Base-by-base conservation (phyloP, 306 rosid species). In the Dalbergia oliveri region DNA sequence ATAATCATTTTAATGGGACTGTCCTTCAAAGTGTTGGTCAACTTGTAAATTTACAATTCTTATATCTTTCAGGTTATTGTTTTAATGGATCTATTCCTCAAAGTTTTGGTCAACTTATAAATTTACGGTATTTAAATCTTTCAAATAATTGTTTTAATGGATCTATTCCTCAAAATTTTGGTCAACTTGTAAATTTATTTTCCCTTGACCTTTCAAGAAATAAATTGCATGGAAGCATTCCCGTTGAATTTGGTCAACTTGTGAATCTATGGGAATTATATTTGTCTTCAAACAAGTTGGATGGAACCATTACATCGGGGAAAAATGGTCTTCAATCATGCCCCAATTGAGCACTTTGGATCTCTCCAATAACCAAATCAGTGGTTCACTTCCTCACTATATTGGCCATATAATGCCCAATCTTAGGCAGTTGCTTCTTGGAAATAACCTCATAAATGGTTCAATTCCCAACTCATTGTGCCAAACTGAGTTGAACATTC, bases 311-410 rank as follows among this genome's bases (percentile, higher is more conserved):
- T 64, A 66, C 10, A 0, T 10, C n/a, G 39, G 50, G 37, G 11
- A n/a, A 16, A 5, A 16, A 3, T 8, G n/a, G 19, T 47, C 37
- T 68, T 43, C 37, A 21, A 0, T 44, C 5, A 4, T 67, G 37
- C 6, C 18, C 9, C 4, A 1, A 3, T 15, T 54, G 23, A 1
- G 0, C 8, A 0, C 4, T 50, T 50, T 50, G 57, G 13, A 45
- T 50, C 61, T 75, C 19, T 66, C 87, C 21, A 58, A 41, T 15
- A 73, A 73, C 23, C n/a, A 31, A n/a, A 43, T 83, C 16, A 64
- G 67, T 14, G 83, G 83, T 3, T 16, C 66, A 19, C 54, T 83
- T 44, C 83, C 87, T 10, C 3, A 47, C 33, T 10, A 83, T 41
- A 39, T 83, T 34, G 74, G 67, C 8, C 15, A 58, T 16, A 71